These are phyloP conservation scores for Metschnikowia matae DNA, from an alignment of 805 yeast species.

Conservation along the genomic window DNA sequence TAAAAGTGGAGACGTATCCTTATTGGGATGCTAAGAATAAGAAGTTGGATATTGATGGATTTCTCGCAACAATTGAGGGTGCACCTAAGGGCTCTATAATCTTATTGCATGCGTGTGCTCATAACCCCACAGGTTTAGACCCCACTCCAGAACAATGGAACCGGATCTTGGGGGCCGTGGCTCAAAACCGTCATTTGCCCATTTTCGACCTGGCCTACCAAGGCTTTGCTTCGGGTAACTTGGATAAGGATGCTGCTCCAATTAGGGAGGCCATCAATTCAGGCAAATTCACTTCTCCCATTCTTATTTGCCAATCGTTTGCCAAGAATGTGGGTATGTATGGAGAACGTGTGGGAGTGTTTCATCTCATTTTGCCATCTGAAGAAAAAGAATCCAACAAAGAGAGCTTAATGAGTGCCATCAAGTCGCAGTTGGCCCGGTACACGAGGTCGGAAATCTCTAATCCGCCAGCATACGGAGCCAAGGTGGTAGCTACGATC, in stretches of 20 bases:
- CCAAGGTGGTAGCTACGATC: conserved; percentile 78
- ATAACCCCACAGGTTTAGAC: conserved; percentile 96
- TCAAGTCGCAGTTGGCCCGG: conserved; percentile 70
- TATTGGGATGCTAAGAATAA: conserved; percentile 79
- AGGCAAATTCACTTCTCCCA: conserved; percentile 40
- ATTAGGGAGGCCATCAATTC: conserved; percentile 56
- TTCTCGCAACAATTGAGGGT: conserved; percentile 52
- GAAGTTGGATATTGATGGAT: conserved; percentile 67
- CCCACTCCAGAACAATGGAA: conserved; percentile 84
- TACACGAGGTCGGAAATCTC: conserved; percentile 83
- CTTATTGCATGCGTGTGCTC: conserved; percentile 92
- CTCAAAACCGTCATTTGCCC: conserved; percentile 63
- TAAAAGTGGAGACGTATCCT: conserved; percentile 66
- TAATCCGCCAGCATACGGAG: conserved; percentile 94
- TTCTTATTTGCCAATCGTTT: conserved; percentile 87
- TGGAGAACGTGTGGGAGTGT: conserved; percentile 95
- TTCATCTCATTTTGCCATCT: conserved; percentile 63
- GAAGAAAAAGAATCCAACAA: conserved; percentile 7
- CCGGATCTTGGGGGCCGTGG: conserved; percentile 58
- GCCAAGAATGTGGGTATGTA: conserved; percentile 96
- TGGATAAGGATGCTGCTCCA: conserved; percentile 81
- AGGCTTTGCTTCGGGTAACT: conserved; percentile 91
- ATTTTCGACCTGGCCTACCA: conserved; percentile 95
- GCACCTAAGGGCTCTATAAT: conserved; percentile 79
- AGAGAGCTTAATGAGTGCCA: conserved; percentile 17